Evolutionary conservation across 345 rosid genomes (phyloP), one percentile per base, ranked within the genome.

Genomic region (Lepidium sativum): DNA sequence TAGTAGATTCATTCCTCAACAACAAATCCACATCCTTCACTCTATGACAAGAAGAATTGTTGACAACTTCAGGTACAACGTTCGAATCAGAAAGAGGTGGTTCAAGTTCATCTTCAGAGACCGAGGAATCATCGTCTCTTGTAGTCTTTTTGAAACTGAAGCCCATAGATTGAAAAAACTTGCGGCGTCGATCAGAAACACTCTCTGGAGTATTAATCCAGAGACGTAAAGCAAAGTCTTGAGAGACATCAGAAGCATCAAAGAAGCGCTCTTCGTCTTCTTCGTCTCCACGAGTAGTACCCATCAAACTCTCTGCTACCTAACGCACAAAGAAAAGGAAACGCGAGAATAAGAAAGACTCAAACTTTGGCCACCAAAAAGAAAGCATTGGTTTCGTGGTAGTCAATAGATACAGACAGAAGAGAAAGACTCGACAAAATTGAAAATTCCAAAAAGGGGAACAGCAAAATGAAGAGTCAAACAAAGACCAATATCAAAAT

Each of bases 211-310:
- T 55, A 13, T 58, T 67, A 33, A 67, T 64, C 91, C 91, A 83
- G 6, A 72, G 60, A 40, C 33, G 75, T 9, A 71, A 40, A 56
- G 54, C 47, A 57, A 34, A 66, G 10, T 39, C 42, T 6, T 78
- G 61, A 9, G 79, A 74, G 8, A 79, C 79, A 42, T 82, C 82
- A 52, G 52, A 68, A 16, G 95, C 90, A 77, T 91, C 96, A 38
- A 83, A 91, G 75, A 85, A 88, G 18, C 71, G 79, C 13, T 63
- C 74, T 53, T 79, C 87, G 62, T 86, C 88, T 3, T 79, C 96
- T 47, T 79, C 90, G 43, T 78, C 44, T 38, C 64, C 74, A n/a
- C 33, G 55, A 69, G 41, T 47, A 55, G 41, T 47, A 55, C 52
- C 70, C 75, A 63, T 63, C 63, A 58, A 42, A 82, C 70, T n/a